phyloP scores from a whole-genome alignment of 805 yeast species.

The Lipomyces sp. region DNA sequence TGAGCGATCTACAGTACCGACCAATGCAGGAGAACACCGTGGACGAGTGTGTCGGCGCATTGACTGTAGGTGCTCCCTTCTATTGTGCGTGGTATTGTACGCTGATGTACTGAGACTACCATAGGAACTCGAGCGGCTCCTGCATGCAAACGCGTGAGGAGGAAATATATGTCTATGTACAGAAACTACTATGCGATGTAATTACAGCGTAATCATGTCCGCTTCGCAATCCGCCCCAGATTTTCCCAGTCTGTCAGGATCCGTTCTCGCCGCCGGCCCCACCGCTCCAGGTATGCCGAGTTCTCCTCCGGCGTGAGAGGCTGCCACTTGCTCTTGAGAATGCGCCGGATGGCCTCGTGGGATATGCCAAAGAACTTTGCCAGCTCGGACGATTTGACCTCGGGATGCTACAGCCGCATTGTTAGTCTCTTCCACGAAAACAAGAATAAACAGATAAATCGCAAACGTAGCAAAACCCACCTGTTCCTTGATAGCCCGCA shows the following conservation, averaged over 20 bases:
- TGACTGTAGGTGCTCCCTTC: constrained; percentile 2
- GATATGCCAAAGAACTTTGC: constrained; percentile 66
- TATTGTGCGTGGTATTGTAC: too few species aligned
- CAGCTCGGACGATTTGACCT: constrained; percentile 55
- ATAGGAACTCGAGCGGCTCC: background rate
- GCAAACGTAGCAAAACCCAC: constrained; percentile 21
- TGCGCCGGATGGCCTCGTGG: constrained; percentile 79
- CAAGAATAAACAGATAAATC: background rate
- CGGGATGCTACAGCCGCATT: constrained; percentile 54
- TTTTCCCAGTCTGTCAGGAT: constrained; percentile 18
- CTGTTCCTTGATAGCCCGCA: constrained; percentile 53
- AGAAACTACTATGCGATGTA: too few species aligned
- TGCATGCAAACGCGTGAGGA: too few species aligned
- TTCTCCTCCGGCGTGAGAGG: constrained; percentile 57
- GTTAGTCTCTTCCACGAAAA: too few species aligned
- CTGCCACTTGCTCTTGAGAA: constrained; percentile 70
- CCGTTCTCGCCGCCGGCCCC: constrained; percentile 48
- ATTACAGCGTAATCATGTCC: too few species aligned
- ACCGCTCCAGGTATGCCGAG: constrained; percentile 46
- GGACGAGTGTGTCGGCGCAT: constrained; percentile 8
- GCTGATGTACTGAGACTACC: too few species aligned
- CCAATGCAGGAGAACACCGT: constrained; percentile 1
- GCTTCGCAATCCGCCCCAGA: constrained; percentile 9
- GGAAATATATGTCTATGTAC: too few species aligned
- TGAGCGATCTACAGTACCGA: constrained; percentile 25